Evolutionary conservation across 352 stramenopile species (phyloP), one percentile per base, ranked within the genome.

Genomic region (Phytophthora rubi): DNA sequence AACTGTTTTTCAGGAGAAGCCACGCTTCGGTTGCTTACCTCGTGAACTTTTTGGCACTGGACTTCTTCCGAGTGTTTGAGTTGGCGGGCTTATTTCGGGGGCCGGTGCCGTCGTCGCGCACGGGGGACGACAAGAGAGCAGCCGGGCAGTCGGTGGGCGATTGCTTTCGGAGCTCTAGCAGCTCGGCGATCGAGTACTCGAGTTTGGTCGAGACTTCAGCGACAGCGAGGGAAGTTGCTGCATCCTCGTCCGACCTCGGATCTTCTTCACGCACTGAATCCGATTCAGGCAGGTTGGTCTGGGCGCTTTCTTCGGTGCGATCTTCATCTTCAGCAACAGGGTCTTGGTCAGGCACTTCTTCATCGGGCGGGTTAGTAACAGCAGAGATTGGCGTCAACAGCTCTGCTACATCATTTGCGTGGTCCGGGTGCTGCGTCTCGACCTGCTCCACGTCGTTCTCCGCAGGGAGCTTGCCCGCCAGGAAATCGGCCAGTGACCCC

Each of bases 401-500:
- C 33, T 55, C n/a, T 10, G n/a, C 4, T 33, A 7, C 10, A 35
- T 58, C 48, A 6, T 10, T 33, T 26, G n/a, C 10, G 26, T 8
- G 15, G n/a, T 60, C 26, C 13, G 23, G 39, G 13, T 49, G 13
- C 49, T 63, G 48, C 16, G 33, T 57, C 37, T 67, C 44, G 35
- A 57, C n/a, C 33, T 71, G 26, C 5, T 63, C 15, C 2, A 15
- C 16, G 33, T 58, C 21, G 8, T 57, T 23, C 6, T 65, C 61
- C 6, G 54, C 8, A 37, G 45, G 13, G 1, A 47, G 13, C 13
- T 55, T 71, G 59, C 73, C 62, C 15, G 65, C 59, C 18, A 81
- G 52, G 33, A 69, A 67, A 37, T 78, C 70, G 51, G 65, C 73
- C 6, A 81, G 44, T 7, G 73, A 81, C 33, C 73, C 73, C 26